Evolutionary conservation across 805 yeast genomes (phyloP), one percentile per base, ranked within the genome.

Genomic region (Hanseniaspora thailandica): DNA sequence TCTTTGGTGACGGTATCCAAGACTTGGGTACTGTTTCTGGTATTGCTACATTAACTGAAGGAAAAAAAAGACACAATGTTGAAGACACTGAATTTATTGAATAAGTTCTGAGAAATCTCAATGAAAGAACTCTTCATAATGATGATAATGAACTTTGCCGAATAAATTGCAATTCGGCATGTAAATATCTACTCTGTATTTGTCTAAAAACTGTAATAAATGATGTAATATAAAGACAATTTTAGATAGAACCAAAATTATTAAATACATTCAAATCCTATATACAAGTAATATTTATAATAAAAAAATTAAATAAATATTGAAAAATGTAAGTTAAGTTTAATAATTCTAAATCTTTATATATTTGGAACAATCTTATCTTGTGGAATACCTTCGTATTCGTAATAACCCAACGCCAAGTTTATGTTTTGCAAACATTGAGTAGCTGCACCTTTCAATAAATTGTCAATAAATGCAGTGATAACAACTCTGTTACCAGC

Each of bases 401-500:
- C 98, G 47, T 85, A 90, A 68, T 86, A 93, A 23, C 89, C 89
- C 72, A 84, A 71, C 5, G 86, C 84, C 68, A 93, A 74, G 69
- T 93, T 93, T 68, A 94, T 85, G 73, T 93, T 93, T 70, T 93
- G 99, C 67, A 93, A 69, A 71, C 97, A 90, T 71, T 93, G 99
- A 17, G 99, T 93, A 45, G 97, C 95, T 43, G 99, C 99, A 59
- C 99, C 99, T 74, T 93, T 93, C 65, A 93, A 76, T 64, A 93
- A 74, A 68, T 93, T 93, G 66, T 93, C 99, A 61, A 93, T 90
- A 4, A 97, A 88, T 22, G 96, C 96, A 52, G 90, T 93, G 52
- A 93, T 74, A 23, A 93, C 97, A 22, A 88, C 94, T 67, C 99
- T 81, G 71, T 87, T 83, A 64, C 84, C 86, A 54, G 81, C 80